Evolutionary conservation across 495 filamentous ascomycete species (phyloP).

Genomic region (Penicillium lagena): DNA sequence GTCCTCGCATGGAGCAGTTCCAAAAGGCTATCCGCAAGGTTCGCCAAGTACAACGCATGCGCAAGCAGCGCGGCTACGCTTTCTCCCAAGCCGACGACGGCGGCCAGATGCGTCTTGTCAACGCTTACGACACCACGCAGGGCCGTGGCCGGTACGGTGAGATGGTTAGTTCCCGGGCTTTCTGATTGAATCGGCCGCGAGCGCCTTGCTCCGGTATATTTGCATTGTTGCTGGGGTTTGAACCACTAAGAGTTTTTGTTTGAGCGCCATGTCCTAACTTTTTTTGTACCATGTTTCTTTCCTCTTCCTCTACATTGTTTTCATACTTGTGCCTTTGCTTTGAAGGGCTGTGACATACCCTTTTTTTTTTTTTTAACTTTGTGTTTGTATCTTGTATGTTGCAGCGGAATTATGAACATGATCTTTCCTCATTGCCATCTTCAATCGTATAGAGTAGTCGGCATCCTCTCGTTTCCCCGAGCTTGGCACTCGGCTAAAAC

Average conservation of each 20-base stretch:
- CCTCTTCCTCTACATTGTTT: too few relatives aligned
- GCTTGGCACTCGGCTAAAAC: too few relatives aligned
- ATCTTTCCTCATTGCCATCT: neutral
- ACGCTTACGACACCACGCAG: conserved; percentile 95
- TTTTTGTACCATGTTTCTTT: too few relatives aligned
- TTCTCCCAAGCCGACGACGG: conserved; percentile 97
- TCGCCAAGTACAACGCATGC: conserved; percentile 97
- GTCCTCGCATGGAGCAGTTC: conserved; percentile 99
- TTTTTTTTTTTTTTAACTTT: conserved; percentile 11
- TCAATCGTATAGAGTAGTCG: too few relatives aligned
- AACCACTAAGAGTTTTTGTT: conserved; percentile 1
- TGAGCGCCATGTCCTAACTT: too few relatives aligned
- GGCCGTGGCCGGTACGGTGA: conserved; percentile 91
- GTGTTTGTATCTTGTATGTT: conserved; percentile 9
- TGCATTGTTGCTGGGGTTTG: conserved; percentile 10
- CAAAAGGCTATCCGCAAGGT: conserved; percentile 99
- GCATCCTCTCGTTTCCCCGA: too few relatives aligned
- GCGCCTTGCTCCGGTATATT: conserved; percentile 6
- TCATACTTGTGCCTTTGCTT: too few relatives aligned
- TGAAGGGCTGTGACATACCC: conserved; percentile 13
- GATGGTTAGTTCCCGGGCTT: conserved; percentile 70
- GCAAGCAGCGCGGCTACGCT: conserved; percentile 96
- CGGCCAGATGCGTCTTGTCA: conserved; percentile 70
- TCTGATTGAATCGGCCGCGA: conserved; percentile 5
- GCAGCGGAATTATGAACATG: conserved; percentile 7